Conservation (phyloP, 169 alveolate genomes). For the Eimeria brunetti region DNA sequence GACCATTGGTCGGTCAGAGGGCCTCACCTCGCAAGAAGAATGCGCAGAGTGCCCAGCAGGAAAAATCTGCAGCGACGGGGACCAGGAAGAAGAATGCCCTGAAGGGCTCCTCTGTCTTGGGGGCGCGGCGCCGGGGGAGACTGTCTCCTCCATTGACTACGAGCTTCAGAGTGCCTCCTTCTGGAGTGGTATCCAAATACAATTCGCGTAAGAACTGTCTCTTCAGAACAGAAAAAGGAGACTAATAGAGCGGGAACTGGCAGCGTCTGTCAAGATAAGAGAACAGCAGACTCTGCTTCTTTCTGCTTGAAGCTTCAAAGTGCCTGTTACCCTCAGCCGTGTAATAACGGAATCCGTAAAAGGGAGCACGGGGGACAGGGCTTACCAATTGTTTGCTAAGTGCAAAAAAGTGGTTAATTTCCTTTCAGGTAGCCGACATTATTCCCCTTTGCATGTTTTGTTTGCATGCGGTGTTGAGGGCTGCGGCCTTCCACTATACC, state of each 20-base stretch:
- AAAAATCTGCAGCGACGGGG: constrained; percentile 17
- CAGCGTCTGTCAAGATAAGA: too few species aligned
- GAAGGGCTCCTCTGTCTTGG: constrained; percentile 51
- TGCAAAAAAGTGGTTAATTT: too few species aligned
- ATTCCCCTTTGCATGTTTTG: too few species aligned
- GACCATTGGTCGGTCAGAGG: not conserved
- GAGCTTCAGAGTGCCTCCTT: not conserved
- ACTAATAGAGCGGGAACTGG: too few species aligned
- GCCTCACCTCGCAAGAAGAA: constrained; percentile 35
- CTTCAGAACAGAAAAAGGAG: not conserved
- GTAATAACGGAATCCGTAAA: not conserved
- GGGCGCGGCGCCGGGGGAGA: constrained; percentile 25
- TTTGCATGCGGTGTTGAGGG: not conserved
- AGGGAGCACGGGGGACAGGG: not conserved
- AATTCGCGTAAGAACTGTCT: not conserved
- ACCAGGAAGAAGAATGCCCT: not conserved
- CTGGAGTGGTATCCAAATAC: constrained; percentile 50
- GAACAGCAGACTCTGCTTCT: not conserved
- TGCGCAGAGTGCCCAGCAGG: constrained; percentile 76
- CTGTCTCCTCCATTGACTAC: not conserved
- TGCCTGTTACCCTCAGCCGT: not conserved
- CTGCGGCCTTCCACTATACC: not conserved
- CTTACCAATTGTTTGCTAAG: not conserved
- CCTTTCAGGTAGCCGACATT: too few species aligned
- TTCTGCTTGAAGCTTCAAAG: not conserved